Base-by-base conservation (phyloP, 2,329 filamentous ascomycete species). In the Ophiostoma populinum region DNA sequence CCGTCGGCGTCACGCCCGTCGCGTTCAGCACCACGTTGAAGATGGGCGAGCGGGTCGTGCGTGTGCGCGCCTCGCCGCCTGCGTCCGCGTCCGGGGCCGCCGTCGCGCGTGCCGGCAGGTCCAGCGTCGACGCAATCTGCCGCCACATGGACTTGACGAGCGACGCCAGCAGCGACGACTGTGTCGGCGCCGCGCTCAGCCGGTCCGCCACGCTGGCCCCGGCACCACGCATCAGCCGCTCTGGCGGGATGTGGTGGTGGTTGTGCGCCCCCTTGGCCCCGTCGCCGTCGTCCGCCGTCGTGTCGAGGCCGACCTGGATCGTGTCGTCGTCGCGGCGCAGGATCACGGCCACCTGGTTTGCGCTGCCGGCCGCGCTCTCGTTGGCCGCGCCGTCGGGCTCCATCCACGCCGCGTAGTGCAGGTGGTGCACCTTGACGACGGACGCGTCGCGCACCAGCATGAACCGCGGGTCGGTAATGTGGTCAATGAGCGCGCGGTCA, bases 401-500 rank as follows among this genome's bases (percentile, higher is more conserved):
- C 53, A 39, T 86, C 65, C 26, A 93, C 55, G 92, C 81, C 34
- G 92, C 61, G 42, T 75, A 67, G 37, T 79, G 51, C 6, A 56
- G 42, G 22, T 55, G 51, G 34, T 55, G 53, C 26, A 55, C 44
- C 42, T 51, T 55, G 19, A 49, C 49, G 0, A 54, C 40, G 11
- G 53, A 64, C 4, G 70, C 55, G 47, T 93, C 81, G 31, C 80
- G 71, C 18, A 86, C 63, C 19, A 81, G 70, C 8, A 75, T 80
- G 52, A 94, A 94, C 38, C 86, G 76, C 11, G 85, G 80, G 53
- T 94, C 87, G 16, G 72, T 70, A 24, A 85, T 68, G 43, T 80
- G 76, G 38, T 78, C 72, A 19, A 83, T 73, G 18, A 87, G 69
- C 39, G 83, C 74, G 17, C 79, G 72, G 31, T 78, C 67, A 43